Conservation (phyloP, 305 asterid species). For the Rubia peregrina region DNA sequence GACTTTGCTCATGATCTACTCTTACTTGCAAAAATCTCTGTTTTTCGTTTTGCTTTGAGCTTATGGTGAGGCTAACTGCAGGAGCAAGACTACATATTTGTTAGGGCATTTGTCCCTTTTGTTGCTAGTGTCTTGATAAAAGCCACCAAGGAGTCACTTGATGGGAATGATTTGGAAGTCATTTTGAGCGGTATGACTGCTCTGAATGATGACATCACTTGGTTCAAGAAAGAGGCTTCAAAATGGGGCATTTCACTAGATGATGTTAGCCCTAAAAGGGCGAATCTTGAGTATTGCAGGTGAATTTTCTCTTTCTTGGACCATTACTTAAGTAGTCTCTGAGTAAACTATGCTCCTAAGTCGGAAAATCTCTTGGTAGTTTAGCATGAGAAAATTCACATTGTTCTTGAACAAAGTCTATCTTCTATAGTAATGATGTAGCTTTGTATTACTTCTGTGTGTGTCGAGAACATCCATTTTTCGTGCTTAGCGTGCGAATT, state of each 20-base stretch:
- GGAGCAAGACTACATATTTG: constrained; percentile 84
- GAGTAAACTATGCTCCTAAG: background rate
- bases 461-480: background rate
- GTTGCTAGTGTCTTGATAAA: constrained; percentile 54
- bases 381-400: background rate
- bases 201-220: constrained; percentile 57
- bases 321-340: background rate
- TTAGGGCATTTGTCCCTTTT: constrained; percentile 64
- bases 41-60: background rate
- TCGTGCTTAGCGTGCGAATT: background rate
- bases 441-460: background rate
- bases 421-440: background rate
- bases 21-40: background rate
- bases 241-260: constrained; percentile 54
- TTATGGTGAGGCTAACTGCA: constrained; percentile 25
- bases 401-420: background rate
- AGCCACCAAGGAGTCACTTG: constrained; percentile 64
- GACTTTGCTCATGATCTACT: background rate
- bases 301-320: constrained; percentile 8
- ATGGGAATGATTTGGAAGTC: constrained; percentile 46
- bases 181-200: constrained; percentile 61
- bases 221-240: constrained; percentile 87
- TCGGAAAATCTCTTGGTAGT: background rate
- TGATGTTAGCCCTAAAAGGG: constrained; percentile 40
- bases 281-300: constrained; percentile 75